Evolutionary conservation across 768 basidiomycete genomes (phyloP), one percentile per base, ranked within the genome.

Genomic region (Amanita pseudoporphyria): DNA sequence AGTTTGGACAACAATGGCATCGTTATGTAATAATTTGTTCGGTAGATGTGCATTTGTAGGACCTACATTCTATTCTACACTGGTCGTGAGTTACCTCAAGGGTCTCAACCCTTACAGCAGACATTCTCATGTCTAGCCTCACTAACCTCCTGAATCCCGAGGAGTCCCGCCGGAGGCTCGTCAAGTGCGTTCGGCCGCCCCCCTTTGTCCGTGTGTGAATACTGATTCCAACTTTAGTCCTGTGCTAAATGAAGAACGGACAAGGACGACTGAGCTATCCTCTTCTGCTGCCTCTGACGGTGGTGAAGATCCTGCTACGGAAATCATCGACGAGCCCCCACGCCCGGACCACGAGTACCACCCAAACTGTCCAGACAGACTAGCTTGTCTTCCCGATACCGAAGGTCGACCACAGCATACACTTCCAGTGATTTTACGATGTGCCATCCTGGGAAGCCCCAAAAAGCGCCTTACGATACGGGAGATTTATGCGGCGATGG

Each of bases 401-500:
- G 76, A 80, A 52, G 84, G 79, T 38, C 71, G 85, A 54, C 87
- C 87, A 47, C 86, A 88, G 56, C 87, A 90, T 57, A 89, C 87
- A 9, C 77, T 90, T 38, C 87, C 87, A 19, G 82, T 89, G 51
- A 90, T 90, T 62, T 71, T 90, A 44, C 81, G 87, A 26, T 90
- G 87, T 58, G 84, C 87, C 22, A 90, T 90, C 57, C 69, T 90
- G 41, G 87, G 87, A 35, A 85, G 83, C 60, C 72, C 80, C 9
- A 77, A 78, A 54, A 79, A 82, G 58, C 78, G 86, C 19, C 70
- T 90, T 24, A 90, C 87, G 10, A 88, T 90, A 57, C 74, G 87
- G 42, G 87, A 89, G 58, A 89, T 90, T 51, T 90, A 90, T 57
- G 84, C 83, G 9, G 82, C 84, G 14, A 90, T 90, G 84, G 87